phyloP scores from a whole-genome alignment of 495 filamentous ascomycete species.

The Umbilicaria muhlenbergii region DNA sequence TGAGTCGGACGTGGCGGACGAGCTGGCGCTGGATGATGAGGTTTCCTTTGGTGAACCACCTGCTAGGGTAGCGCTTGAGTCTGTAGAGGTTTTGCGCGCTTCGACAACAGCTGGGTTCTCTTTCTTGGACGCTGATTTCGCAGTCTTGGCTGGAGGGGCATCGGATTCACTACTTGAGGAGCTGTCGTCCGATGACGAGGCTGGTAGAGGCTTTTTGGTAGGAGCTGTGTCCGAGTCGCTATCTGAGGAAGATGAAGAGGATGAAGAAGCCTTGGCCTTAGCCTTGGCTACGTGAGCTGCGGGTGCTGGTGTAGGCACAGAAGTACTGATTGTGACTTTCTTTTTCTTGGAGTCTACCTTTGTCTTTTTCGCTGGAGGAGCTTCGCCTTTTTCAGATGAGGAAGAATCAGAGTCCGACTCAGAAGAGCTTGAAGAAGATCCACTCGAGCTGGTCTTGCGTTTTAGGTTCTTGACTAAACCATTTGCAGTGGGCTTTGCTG shows the following conservation, averaged over 20 bases:
- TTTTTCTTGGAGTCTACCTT: too few relatives aligned
- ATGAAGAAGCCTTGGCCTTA: constrained; percentile 7
- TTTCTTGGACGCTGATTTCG: constrained; percentile 2
- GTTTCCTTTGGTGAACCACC: constrained; percentile 8
- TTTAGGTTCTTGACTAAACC: constrained; percentile 31
- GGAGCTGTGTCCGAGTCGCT: constrained; percentile 4
- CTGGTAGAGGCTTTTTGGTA: neutral
- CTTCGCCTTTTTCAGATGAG: constrained; percentile 3
- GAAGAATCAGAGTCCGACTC: constrained; percentile 29
- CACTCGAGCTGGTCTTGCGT: constrained; percentile 45
- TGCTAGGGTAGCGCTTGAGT: constrained; percentile 17
- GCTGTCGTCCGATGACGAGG: constrained; percentile 12
- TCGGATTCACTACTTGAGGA: constrained; percentile 16
- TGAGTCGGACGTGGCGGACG: constrained; percentile 21
- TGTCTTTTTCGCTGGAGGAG: neutral
- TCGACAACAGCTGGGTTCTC: neutral
- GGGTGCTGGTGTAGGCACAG: too few relatives aligned
- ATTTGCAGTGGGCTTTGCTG: constrained; percentile 23
- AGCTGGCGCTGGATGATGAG: constrained; percentile 25
- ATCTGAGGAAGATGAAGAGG: neutral
- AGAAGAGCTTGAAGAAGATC: constrained; percentile 26
- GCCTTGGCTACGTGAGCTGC: constrained; percentile 6
- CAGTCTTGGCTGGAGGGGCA: constrained; percentile 2
- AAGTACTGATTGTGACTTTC: too few relatives aligned
- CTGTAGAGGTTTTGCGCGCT: constrained; percentile 11